phyloP scores from a whole-genome alignment of 2,329 filamentous ascomycete species.

The Neofusicoccum laricinum region DNA sequence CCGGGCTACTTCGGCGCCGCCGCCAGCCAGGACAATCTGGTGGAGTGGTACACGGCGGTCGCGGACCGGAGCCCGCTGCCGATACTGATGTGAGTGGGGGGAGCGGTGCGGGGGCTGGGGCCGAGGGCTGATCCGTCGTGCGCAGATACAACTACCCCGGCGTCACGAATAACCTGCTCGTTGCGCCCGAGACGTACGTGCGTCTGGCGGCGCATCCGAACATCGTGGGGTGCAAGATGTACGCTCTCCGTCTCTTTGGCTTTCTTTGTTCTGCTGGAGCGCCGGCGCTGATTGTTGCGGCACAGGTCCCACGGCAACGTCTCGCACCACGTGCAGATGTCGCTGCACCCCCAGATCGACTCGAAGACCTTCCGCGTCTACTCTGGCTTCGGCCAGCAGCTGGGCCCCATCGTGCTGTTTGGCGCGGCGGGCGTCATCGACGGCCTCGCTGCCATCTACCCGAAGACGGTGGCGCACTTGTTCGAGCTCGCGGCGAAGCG shows the following conservation, averaged over 20 bases:
- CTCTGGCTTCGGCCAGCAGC: constrained; percentile 60
- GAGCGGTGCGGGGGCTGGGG: background rate
- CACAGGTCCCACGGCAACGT: constrained; percentile 57
- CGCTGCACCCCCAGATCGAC: constrained; percentile 56
- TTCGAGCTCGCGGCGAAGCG: constrained; percentile 43
- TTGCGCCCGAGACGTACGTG: constrained; percentile 53
- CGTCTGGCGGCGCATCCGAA: constrained; percentile 57
- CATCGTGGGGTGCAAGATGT: constrained; percentile 64
- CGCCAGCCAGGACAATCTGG: constrained; percentile 2
- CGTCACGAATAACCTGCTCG: constrained; percentile 60
- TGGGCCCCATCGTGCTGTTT: constrained; percentile 56
- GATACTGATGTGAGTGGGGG: constrained; percentile 50
- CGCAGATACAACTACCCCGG: constrained; percentile 58
- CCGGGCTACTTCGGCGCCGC: constrained; percentile 10
- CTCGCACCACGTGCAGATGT: constrained; percentile 56
- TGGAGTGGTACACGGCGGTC: constrained; percentile 52
- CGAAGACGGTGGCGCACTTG: constrained; percentile 55
- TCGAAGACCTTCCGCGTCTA: constrained; percentile 60
- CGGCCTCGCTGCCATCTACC: constrained; percentile 60
- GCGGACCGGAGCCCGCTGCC: constrained; percentile 57
- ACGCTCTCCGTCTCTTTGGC: too few species aligned
- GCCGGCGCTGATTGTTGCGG: background rate
- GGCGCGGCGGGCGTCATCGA: constrained; percentile 62
- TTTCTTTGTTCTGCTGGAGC: too few species aligned
- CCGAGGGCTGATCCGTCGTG: too few species aligned